Conservation (phyloP, 331 rosid species). For the Phaseolus coccineus region DNA sequence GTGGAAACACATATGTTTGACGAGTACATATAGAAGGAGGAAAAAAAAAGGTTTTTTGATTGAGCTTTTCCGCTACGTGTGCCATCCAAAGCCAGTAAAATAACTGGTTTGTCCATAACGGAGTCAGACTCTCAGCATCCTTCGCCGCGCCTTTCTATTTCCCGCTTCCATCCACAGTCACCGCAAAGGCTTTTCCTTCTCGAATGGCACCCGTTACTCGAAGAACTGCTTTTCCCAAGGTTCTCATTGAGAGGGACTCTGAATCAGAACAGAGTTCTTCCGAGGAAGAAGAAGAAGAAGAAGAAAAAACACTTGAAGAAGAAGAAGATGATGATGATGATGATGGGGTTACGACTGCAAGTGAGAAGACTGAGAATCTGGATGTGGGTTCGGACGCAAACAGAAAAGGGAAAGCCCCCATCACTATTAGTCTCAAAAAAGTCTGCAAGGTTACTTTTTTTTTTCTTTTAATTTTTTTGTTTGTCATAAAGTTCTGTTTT, state of each 20-base stretch:
- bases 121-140: not conserved
- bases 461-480: not conserved
- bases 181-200: constrained; percentile 10
- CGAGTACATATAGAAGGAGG: too few species aligned
- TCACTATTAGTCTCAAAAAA: constrained; percentile 73
- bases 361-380: constrained; percentile 30
- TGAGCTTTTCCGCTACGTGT: not conserved
- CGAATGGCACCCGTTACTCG: constrained; percentile 74
- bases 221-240: constrained; percentile 66
- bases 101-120: not conserved
- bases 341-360: constrained; percentile 34
- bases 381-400: constrained; percentile 54
- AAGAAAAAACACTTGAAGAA: constrained; percentile 36
- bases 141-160: not conserved
- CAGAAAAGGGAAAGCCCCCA: constrained; percentile 68
- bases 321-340: constrained; percentile 36
- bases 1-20: too few species aligned
- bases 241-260: constrained; percentile 69
- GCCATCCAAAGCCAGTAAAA: not conserved
- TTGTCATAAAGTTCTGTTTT: not conserved
- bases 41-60: not conserved
- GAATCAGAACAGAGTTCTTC: constrained; percentile 85
- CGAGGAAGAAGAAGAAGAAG: constrained; percentile 58
- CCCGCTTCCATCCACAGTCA: constrained; percentile 20
- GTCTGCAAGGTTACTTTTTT: constrained; percentile 70